Percentiles rank a stretch among this genome's conserved stretches.
These are phyloP conservation scores for Dipteronia sinensis DNA, from an alignment of 345 rosid species.

Conservation along the genomic window DNA sequence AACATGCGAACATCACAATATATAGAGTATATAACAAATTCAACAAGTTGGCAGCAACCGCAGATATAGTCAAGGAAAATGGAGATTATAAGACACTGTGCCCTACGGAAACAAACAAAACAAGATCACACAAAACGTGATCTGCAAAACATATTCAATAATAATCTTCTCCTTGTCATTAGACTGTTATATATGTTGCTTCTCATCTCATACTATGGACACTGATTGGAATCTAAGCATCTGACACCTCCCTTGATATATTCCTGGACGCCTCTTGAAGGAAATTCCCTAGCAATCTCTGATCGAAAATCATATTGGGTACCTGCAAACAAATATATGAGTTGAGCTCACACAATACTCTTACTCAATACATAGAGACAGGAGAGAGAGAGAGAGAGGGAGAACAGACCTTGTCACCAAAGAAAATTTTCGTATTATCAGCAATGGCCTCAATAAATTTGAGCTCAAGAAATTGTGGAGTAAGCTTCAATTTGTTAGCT, in stretches of 20 bases:
- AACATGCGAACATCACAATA: too few species aligned
- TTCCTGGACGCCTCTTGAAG: slow-evolving; percentile 38
- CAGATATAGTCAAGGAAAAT: neutral
- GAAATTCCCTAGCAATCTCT: slow-evolving; percentile 84
- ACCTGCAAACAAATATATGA: slow-evolving; percentile 41
- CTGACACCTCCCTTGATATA: slow-evolving; percentile 17
- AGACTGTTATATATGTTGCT: neutral
- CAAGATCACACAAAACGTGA: neutral
- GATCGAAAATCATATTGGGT: slow-evolving; percentile 85
- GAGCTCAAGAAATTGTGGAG: slow-evolving; percentile 87
- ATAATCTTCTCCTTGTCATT: neutral
- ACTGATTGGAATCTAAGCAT: slow-evolving; percentile 8
- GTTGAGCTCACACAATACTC: neutral
- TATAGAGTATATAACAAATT: neutral
- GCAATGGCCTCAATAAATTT: slow-evolving; percentile 87
- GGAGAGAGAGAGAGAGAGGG: neutral
- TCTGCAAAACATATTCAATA: neutral
- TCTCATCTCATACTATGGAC: neutral
- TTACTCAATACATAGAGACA: neutral
- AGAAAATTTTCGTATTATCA: slow-evolving; percentile 82
- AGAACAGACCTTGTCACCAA: slow-evolving; percentile 72
- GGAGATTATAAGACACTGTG: neutral
- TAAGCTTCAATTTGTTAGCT: slow-evolving; percentile 89
- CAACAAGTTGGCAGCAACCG: neutral
- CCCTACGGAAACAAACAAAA: neutral